Percentiles rank a stretch among this genome's conserved stretches.
Evolutionary conservation across 2,329 filamentous ascomycete genomes (phyloP).

Genomic region (Trichoderma afroharzianum): DNA sequence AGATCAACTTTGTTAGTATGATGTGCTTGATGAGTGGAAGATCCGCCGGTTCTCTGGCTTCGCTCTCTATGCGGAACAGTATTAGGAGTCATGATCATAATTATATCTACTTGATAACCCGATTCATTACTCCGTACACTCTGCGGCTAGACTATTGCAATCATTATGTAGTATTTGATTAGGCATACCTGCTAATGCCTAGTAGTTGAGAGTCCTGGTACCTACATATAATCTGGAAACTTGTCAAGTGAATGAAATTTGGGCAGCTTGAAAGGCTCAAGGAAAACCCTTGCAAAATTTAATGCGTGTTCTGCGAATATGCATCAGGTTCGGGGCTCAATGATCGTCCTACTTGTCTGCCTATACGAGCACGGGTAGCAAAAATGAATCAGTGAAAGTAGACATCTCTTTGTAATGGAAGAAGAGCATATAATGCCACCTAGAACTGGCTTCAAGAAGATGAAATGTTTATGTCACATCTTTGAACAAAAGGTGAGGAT

Average conservation of each 20-base stretch:
- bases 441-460: neutral
- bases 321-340: neutral
- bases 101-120: neutral
- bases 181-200: too few species aligned
- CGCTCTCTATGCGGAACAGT: neutral
- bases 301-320: neutral
- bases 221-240: too few species aligned
- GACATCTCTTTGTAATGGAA: neutral
- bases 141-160: too few species aligned
- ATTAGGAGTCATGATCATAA: neutral
- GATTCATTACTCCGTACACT: too few species aligned
- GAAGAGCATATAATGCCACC: neutral
- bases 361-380: neutral
- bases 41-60: fast-evolving
- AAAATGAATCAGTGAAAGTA: neutral
- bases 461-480: neutral
- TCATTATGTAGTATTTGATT: too few species aligned
- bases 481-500: neutral
- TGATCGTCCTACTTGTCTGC: neutral
- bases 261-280: too few species aligned
- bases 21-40: neutral
- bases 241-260: too few species aligned
- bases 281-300: too few species aligned
- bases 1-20: neutral
- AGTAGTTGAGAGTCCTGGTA: too few species aligned